These are phyloP conservation scores for Acer negundo DNA, from an alignment of 345 rosid genomes.

Conservation along the genomic window DNA sequence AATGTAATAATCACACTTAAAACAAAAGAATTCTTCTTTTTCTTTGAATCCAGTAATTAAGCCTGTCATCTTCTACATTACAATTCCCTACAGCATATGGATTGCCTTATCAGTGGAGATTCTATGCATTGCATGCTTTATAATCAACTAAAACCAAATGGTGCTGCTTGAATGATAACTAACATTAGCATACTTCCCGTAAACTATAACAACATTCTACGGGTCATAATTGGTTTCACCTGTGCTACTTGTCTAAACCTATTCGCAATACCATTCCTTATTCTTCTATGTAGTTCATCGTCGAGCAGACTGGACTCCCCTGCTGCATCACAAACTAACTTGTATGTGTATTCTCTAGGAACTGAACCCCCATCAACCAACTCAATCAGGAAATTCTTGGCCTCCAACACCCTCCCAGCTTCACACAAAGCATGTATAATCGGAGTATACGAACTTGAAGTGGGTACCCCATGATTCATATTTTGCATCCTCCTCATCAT, in stretches of 20 bases:
- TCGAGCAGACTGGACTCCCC: conserved; percentile 40
- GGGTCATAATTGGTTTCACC: conserved; percentile 55
- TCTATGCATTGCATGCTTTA: background rate
- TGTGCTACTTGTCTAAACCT: conserved; percentile 59
- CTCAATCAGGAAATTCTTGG: conserved; percentile 63
- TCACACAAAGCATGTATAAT: conserved; percentile 83
- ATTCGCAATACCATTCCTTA: conserved; percentile 48
- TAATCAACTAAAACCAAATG: conserved; percentile 1
- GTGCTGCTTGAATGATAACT: background rate
- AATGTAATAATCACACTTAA: background rate
- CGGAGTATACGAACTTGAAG: conserved; percentile 70
- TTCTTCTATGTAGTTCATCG: conserved; percentile 44
- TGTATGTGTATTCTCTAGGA: conserved; percentile 84
- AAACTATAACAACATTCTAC: conserved; percentile 11
- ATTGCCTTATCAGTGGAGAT: background rate
- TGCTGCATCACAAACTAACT: conserved; percentile 57
- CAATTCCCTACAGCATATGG: background rate
- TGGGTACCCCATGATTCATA: conserved; percentile 67
- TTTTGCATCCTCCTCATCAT: conserved; percentile 76
- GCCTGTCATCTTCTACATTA: background rate
- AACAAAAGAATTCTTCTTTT: no score
- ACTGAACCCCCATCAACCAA: conserved; percentile 67
- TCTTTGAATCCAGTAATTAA: background rate
- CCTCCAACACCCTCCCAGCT: conserved; percentile 58
- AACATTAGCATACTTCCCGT: background rate